Percentiles rank a stretch among this genome's conserved stretches.
These are phyloP conservation scores for Forsythia viridissima DNA, from an alignment of 257 asterid species.

Conservation along the genomic window DNA sequence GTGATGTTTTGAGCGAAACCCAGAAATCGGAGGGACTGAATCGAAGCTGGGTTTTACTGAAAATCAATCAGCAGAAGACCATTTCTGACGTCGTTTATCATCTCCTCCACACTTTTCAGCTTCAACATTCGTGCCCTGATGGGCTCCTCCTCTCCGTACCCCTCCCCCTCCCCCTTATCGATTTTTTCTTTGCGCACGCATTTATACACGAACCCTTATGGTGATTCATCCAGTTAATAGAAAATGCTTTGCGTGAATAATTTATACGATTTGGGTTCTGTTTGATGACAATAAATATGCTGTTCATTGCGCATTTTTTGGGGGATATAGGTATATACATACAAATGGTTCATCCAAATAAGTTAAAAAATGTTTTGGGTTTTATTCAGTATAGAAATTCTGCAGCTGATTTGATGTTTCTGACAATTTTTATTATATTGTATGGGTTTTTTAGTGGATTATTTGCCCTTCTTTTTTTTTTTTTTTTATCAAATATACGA, in stretches of 20 bases:
- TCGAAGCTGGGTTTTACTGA: conserved; percentile 69
- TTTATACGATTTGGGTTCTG: neutral
- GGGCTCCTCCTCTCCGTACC: conserved; percentile 80
- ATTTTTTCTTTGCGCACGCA: too few species aligned
- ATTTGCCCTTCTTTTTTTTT: too few species aligned
- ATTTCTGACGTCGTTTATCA: conserved; percentile 57
- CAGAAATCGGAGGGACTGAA: conserved; percentile 68
- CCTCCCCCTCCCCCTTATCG: neutral
- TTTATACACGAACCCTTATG: neutral
- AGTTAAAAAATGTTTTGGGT: neutral
- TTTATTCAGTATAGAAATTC: neutral
- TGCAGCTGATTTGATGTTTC: neutral
- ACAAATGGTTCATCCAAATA: too few species aligned
- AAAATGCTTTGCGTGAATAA: neutral
- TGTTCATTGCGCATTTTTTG: neutral
- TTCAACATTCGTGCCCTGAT: conserved; percentile 71
- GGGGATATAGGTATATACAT: too few species aligned
- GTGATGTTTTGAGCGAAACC: conserved; percentile 54
- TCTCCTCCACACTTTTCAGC: conserved; percentile 68
- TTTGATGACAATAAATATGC: neutral
- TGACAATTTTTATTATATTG: neutral
- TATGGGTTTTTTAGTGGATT: neutral
- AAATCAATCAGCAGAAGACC: conserved; percentile 55
- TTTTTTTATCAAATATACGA: neutral
- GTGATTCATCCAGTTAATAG: neutral